A percentile compares a stretch with the other conserved stretches of the same genome.
Evolutionary conservation across 2,329 filamentous ascomycete genomes (phyloP).

Genomic region (Cladosporium austrohemisphaericum): DNA sequence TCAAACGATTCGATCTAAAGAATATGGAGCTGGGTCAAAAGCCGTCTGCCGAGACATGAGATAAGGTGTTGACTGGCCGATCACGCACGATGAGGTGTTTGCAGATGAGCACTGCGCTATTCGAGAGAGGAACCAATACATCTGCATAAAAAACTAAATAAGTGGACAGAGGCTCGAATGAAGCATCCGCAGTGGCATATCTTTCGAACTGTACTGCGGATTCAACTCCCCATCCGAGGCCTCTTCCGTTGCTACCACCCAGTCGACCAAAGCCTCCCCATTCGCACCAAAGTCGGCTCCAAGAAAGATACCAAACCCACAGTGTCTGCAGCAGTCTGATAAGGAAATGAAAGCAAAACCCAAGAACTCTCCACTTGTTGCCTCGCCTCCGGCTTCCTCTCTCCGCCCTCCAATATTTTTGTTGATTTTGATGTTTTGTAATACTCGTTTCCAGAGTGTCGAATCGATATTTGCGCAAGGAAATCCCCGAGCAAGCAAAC

Average conservation of each 20-base stretch:
- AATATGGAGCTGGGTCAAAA: too few relatives aligned
- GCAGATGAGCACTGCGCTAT: too few relatives aligned
- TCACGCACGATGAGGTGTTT: too few relatives aligned
- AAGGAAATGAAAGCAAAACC: conserved; percentile 6
- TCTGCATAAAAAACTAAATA: conserved; percentile 8
- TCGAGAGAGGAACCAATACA: conserved; percentile 5
- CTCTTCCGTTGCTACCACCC: too few relatives aligned
- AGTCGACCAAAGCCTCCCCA: too few relatives aligned
- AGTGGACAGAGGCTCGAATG: too few relatives aligned
- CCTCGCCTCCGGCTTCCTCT: conserved; percentile 4
- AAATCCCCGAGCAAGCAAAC: conserved; percentile 15
- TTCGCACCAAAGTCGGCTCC: conserved; percentile 6
- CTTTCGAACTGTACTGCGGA: conserved; percentile 2
- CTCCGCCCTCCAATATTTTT: conserved; percentile 14
- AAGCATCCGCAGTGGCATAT: neutral
- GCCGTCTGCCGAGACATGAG: too few relatives aligned
- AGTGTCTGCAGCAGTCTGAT: conserved; percentile 12
- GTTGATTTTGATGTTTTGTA: conserved; percentile 6
- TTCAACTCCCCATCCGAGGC: too few relatives aligned
- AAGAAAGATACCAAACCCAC: conserved; percentile 6
- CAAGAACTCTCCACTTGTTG: conserved; percentile 1
- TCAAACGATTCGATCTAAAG: too few relatives aligned
- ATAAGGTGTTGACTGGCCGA: too few relatives aligned
- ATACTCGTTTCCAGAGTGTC: neutral
- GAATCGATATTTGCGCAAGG: conserved; percentile 14